Percentiles rank a stretch among this genome's conserved stretches.
These are phyloP conservation scores for Moniliophthora roreri DNA, from an alignment of 1,284 basidiomycete species.

Conservation along the genomic window DNA sequence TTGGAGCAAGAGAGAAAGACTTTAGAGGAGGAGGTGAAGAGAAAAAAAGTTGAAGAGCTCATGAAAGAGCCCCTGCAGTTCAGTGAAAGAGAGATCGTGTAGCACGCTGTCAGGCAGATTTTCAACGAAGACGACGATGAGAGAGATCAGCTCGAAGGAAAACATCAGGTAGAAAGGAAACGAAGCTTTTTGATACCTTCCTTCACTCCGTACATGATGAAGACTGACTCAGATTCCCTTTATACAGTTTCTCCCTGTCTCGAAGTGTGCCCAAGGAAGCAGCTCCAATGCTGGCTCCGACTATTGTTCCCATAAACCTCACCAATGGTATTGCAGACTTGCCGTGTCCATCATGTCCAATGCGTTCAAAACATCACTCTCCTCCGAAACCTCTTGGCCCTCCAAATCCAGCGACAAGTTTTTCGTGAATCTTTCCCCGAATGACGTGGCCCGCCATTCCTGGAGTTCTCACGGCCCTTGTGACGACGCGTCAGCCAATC, in stretches of 20 bases:
- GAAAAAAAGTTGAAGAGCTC: constrained; percentile 48
- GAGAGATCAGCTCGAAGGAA: neutral
- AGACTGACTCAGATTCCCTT: constrained; percentile 10
- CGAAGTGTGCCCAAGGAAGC: constrained; percentile 35
- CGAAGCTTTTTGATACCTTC: constrained; percentile 55
- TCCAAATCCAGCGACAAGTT: neutral
- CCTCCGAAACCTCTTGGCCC: constrained; percentile 2
- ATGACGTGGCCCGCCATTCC: too few species aligned
- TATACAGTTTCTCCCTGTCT: constrained; percentile 54
- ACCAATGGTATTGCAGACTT: constrained; percentile 10
- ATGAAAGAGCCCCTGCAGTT: constrained; percentile 51
- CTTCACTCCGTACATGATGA: constrained; percentile 8
- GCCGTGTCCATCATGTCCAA: constrained; percentile 4
- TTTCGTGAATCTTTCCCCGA: too few species aligned
- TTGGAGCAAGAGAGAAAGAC: constrained; percentile 56
- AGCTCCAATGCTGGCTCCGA: constrained; percentile 29
- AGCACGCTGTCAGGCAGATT: constrained; percentile 62
- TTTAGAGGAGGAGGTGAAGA: constrained; percentile 53
- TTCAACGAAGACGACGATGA: constrained; percentile 65
- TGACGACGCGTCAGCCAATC: too few species aligned
- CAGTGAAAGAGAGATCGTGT: constrained; percentile 64
- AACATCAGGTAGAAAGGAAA: constrained; percentile 47
- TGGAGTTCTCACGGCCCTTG: too few species aligned
- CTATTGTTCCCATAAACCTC: constrained; percentile 21
- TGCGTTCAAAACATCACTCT: neutral